Conservation (phyloP, 305 asterid species). For the Caryopteris hybrid region DNA sequence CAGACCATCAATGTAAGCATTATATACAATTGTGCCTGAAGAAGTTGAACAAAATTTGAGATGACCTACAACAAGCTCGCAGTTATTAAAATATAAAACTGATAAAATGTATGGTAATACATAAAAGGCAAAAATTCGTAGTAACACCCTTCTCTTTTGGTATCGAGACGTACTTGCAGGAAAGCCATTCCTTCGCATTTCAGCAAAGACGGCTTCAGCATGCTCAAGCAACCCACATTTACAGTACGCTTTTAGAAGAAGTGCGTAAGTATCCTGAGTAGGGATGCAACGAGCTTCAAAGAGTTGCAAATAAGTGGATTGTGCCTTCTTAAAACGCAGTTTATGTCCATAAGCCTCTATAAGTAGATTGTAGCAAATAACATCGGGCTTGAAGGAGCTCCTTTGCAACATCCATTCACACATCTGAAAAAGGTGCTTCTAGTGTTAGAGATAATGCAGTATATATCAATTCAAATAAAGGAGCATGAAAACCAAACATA, state of each 20-base stretch:
- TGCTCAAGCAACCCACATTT: slow-evolving; percentile 55
- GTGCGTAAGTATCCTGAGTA: slow-evolving; percentile 84
- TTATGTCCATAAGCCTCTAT: slow-evolving; percentile 83
- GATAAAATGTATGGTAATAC: neutral
- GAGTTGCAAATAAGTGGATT: slow-evolving; percentile 61
- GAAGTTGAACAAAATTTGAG: slow-evolving; percentile 9
- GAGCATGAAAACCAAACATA: no score
- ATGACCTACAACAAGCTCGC: neutral
- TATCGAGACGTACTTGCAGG: slow-evolving; percentile 47
- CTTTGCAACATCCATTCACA: slow-evolving; percentile 73
- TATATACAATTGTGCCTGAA: slow-evolving; percentile 67
- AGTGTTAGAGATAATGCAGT: slow-evolving; percentile 9
- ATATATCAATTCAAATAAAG: neutral
- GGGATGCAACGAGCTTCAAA: slow-evolving; percentile 73
- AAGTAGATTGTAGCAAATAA: slow-evolving; percentile 80
- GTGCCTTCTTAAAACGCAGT: slow-evolving; percentile 53
- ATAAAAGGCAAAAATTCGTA: slow-evolving; percentile 1
- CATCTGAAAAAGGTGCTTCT: slow-evolving; percentile 37
- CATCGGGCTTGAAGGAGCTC: slow-evolving; percentile 73
- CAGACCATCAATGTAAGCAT: slow-evolving; percentile 76
- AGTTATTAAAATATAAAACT: neutral
- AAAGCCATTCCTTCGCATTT: slow-evolving; percentile 58
- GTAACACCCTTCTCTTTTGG: neutral
- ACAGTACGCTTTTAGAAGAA: slow-evolving; percentile 70
- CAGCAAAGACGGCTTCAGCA: slow-evolving; percentile 69